Evolutionary conservation across 75 land plant genomes (phyloP).

Genomic region (Picea glauca): DNA sequence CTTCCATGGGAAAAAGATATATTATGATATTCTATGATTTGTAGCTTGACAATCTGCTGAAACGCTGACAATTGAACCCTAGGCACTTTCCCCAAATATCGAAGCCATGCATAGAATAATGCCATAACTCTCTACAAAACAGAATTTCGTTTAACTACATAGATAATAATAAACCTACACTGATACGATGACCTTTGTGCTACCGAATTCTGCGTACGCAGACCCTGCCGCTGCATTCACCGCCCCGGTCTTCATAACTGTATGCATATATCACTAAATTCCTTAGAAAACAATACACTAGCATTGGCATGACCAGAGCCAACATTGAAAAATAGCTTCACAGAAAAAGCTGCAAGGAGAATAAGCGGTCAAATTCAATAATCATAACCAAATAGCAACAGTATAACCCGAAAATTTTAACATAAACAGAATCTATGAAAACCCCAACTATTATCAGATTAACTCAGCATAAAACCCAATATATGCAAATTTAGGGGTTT

Average conservation of each 20-base stretch:
- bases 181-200: slow-evolving; percentile 97
- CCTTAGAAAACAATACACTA: background rate
- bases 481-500: background rate
- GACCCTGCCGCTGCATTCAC: slow-evolving; percentile 95
- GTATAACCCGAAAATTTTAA: background rate
- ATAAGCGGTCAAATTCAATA: background rate
- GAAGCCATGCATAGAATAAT: too few species aligned
- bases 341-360: background rate
- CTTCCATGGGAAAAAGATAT: too few species aligned
- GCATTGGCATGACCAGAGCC: background rate
- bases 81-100: too few species aligned
- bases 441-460: background rate
- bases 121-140: background rate
- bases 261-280: slow-evolving; percentile 1
- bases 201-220: slow-evolving; percentile 97
- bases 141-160: background rate
- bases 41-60: too few species aligned
- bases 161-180: slow-evolving; percentile 54
- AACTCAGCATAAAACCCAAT: too few species aligned
- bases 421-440: background rate
- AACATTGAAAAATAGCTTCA: background rate
- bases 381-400: background rate
- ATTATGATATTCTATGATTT: too few species aligned
- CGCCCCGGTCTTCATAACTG: slow-evolving; percentile 89
- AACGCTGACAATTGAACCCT: too few species aligned